Base-by-base conservation (phyloP, 202 grass and related monocot genomes). In the Setaria italica region DNA sequence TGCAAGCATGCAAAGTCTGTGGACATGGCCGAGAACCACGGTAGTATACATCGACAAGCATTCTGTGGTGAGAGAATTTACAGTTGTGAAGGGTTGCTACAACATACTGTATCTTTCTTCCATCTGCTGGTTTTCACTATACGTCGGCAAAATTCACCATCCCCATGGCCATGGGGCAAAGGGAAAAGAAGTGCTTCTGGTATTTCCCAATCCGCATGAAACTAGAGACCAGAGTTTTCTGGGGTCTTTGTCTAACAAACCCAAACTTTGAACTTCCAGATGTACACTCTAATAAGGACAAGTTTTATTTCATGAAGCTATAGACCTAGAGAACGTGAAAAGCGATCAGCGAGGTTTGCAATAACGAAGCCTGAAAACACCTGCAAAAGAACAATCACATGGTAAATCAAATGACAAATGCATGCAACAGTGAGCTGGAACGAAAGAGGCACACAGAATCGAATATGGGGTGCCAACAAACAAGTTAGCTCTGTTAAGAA, bases 311-410 rank as follows among this genome's bases (percentile, higher is more conserved):
- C 48, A 77, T 59, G 75, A 29, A 47, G 62, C 88, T 96, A 96
- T 55, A 96, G 88, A 37, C 93, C 93, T 71, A 96, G 39, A 85
- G 89, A 96, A 49, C 72, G 82, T 14, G 92, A 94, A 74, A 99
- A 55, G 8, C 93, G 88, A 53, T 92, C 92, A 14, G 92, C 87
- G 56, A 99, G 76, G 55, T 91, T 99, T 39, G 94, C 97, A 54
- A 99, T 92, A 29, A 99, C 90, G 69, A 99, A 99, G 56, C 97
- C 97, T 77, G 92, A 93, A 90, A 99, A 99, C 32, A 99, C 97
- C 97, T 99, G 87, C 78, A 72, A 79, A 82, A 32, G 35, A 55
- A 89, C 41, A 78, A 80, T 77, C 9, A 67, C 4, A 76, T 13
- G 37, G 16, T 74, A 4, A 70, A 82, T 34, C n/a, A 51, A 74